Conservation (phyloP, 495 filamentous ascomycete species). For the Clavariopsis aquatica region DNA sequence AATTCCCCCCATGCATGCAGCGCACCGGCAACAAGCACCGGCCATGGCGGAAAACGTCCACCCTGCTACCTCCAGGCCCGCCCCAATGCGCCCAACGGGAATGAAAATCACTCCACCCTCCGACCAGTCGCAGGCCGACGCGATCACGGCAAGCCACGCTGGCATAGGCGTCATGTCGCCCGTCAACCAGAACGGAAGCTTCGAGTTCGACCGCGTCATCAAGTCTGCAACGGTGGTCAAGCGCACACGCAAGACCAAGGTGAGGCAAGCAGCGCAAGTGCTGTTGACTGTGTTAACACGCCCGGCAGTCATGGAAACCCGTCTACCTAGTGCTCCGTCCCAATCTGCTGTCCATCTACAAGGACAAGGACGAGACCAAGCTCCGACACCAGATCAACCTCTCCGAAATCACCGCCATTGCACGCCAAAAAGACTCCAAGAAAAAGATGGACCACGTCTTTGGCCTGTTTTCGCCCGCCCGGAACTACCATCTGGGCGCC, state of each 20-base stretch:
- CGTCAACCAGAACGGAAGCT: constrained; percentile 93
- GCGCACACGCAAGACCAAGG: constrained; percentile 91
- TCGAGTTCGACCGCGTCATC: constrained; percentile 89
- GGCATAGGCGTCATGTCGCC: constrained; percentile 65
- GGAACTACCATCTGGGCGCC: constrained; percentile 88
- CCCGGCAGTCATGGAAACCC: constrained; percentile 74
- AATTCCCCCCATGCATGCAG: constrained; percentile 18
- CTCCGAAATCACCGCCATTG: constrained; percentile 87
- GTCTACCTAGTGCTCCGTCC: constrained; percentile 89
- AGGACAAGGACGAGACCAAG: constrained; percentile 83
- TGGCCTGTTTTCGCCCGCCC: constrained; percentile 87
- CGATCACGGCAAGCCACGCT: constrained; percentile 52
- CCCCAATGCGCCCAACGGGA: constrained; percentile 16
- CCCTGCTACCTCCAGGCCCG: constrained; percentile 16
- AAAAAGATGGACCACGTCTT: constrained; percentile 78
- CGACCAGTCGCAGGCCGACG: constrained; percentile 22
- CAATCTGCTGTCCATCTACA: constrained; percentile 93
- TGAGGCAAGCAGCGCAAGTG: constrained; percentile 44
- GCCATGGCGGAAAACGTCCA: constrained; percentile 27
- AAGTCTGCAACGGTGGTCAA: constrained; percentile 85
- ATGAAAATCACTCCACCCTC: constrained; percentile 32
- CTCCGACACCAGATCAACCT: constrained; percentile 83
- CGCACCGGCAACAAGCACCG: not conserved
- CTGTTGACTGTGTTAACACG: constrained; percentile 6
- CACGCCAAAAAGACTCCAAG: constrained; percentile 83